Evolutionary conservation across 23 red algal genomes (phyloP).

Genomic region (Agarophyton chilense): DNA sequence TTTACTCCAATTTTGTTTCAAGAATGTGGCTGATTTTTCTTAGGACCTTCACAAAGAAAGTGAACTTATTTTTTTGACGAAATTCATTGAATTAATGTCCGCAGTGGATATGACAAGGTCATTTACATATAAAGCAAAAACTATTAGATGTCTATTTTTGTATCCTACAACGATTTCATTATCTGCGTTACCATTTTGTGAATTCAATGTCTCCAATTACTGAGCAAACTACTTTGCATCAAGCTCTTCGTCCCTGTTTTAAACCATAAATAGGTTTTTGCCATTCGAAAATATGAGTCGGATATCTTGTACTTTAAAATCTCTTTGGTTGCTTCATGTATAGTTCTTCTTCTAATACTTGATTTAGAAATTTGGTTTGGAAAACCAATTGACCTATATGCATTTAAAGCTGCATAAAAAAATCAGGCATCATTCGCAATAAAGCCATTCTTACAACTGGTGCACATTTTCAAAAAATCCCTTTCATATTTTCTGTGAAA

Average conservation of each 20-base stretch:
- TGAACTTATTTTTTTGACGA: background rate
- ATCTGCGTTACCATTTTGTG: too few species aligned
- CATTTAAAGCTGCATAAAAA: background rate
- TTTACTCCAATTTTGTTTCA: background rate
- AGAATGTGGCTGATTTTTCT: background rate
- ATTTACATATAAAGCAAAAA: background rate
- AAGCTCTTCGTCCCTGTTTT: too few species aligned
- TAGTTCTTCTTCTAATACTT: too few species aligned
- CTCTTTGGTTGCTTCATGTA: too few species aligned
- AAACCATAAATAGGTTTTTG: too few species aligned
- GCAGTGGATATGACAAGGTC: background rate
- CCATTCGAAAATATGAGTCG: too few species aligned
- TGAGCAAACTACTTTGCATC: too few species aligned
- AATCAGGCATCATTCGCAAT: background rate
- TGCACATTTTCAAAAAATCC: constrained; percentile 5
- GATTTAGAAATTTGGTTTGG: background rate
- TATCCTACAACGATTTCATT: constrained; percentile 1
- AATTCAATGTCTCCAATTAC: too few species aligned
- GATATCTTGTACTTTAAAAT: too few species aligned
- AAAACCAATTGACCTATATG: background rate
- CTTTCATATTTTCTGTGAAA: background rate
- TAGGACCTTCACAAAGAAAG: background rate
- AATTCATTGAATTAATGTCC: background rate
- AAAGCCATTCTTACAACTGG: background rate
- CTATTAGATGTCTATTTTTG: background rate